Percentiles rank a stretch among this genome's conserved stretches.
phyloP scores from a whole-genome alignment of 345 rosid species.

The Stellera chamaejasme region DNA sequence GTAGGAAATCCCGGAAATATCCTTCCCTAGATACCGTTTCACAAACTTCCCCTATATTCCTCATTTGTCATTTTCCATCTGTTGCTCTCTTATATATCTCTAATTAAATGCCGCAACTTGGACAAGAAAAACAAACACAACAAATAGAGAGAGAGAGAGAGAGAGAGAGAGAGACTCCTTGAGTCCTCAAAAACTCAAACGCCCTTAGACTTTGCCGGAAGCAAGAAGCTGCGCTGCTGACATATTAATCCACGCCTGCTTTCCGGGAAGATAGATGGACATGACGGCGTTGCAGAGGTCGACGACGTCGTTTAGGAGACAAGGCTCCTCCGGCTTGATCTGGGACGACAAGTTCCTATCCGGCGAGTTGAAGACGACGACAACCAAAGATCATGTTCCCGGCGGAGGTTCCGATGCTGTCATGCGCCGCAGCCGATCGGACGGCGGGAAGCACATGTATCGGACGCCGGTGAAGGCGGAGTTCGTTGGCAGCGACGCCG shows the following conservation, averaged over 20 bases:
- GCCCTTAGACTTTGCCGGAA: not conserved
- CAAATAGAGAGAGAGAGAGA: not conserved
- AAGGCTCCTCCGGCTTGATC: conserved; percentile 76
- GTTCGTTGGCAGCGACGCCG: conserved; percentile 19
- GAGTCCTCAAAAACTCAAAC: conserved; percentile 8
- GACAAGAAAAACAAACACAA: not conserved
- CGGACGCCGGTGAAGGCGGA: conserved; percentile 17
- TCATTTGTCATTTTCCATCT: conserved; percentile 15
- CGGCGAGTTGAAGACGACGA: conserved; percentile 24
- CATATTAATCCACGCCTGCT: not conserved
- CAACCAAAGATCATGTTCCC: not conserved
- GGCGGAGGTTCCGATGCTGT: conserved; percentile 13
- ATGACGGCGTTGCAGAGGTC: conserved; percentile 55
- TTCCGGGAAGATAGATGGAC: conserved; percentile 6
- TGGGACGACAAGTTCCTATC: conserved; percentile 63
- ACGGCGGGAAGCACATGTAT: conserved; percentile 17
- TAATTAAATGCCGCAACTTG: not conserved
- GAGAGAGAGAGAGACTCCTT: not conserved
- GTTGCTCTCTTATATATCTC: not conserved
- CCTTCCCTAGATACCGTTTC: conserved; percentile 7
- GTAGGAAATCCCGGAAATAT: not conserved
- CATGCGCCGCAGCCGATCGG: conserved; percentile 28
- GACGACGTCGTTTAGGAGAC: conserved; percentile 67
- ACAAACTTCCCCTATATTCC: conserved; percentile 8
- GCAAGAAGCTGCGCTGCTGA: conserved; percentile 1